phyloP scores from a whole-genome alignment of 495 filamentous ascomycete species.

The Penicillium pulvis region DNA sequence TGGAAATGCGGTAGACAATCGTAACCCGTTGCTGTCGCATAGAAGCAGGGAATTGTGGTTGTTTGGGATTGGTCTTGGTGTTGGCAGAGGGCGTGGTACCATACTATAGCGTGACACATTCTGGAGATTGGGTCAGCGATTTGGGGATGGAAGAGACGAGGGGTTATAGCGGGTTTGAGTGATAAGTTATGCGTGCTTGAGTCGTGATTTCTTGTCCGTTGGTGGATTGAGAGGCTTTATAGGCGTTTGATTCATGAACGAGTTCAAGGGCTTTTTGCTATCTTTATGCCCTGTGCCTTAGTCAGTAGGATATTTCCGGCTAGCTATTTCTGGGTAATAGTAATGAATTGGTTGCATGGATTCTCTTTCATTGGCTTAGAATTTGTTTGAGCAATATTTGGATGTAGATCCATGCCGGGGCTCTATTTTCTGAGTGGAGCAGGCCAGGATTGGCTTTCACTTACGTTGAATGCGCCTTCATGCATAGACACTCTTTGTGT shows the following conservation, averaged over 20 bases:
- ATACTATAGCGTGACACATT: constrained; percentile 38
- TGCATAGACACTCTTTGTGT: not conserved
- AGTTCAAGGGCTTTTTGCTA: not conserved
- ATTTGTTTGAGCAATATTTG: not conserved
- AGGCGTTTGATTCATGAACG: not conserved
- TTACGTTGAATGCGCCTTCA: not conserved
- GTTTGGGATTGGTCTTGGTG: constrained; percentile 18
- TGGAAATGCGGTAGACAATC: constrained; percentile 18
- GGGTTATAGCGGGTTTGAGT: not conserved
- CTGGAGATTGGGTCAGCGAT: not conserved
- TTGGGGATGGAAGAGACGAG: not conserved
- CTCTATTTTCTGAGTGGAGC: not conserved
- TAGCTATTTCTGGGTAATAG: not conserved
- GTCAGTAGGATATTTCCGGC: not conserved
- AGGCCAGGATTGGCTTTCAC: not conserved
- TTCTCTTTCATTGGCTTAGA: not conserved
- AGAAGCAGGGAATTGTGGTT: constrained; percentile 22
- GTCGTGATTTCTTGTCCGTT: not conserved
- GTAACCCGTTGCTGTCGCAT: constrained; percentile 22
- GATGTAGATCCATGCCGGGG: not conserved
- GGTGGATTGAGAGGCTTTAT: not conserved
- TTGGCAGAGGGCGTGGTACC: constrained; percentile 33
- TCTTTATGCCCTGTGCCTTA: not conserved
- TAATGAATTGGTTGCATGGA: not conserved
- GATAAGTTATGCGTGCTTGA: not conserved